phyloP scores from a whole-genome alignment of 176 grass and related monocot species.

The Puya raimondii region DNA sequence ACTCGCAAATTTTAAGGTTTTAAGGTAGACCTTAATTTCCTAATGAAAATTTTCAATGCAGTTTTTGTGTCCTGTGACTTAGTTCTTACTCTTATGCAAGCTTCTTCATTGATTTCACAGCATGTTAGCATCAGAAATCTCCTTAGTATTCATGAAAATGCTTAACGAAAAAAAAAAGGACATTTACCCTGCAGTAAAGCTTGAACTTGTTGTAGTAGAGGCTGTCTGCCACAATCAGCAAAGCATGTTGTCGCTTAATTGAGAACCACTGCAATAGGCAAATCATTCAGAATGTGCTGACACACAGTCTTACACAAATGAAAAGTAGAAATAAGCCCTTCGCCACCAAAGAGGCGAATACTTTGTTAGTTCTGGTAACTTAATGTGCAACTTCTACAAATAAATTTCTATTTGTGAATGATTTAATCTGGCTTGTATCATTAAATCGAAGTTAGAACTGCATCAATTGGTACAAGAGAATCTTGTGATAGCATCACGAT shows the following conservation, averaged over 20 bases:
- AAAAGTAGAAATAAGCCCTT: too few species aligned
- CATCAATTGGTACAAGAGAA: too few species aligned
- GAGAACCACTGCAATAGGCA: conserved; percentile 83
- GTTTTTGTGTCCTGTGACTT: neutral
- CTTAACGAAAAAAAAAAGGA: neutral
- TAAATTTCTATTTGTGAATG: too few species aligned
- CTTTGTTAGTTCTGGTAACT: too few species aligned
- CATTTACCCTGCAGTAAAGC: conserved; percentile 87
- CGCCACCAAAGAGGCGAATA: too few species aligned
- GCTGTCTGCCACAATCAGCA: conserved; percentile 81
- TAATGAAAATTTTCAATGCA: neutral
- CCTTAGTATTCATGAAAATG: neutral
- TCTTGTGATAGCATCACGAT: too few species aligned
- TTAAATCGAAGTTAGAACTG: too few species aligned
- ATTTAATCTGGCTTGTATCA: too few species aligned
- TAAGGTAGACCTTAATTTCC: neutral
- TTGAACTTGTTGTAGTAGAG: conserved; percentile 99
- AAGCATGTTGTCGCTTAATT: conserved; percentile 80
- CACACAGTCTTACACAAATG: too few species aligned
- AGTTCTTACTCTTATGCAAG: neutral
- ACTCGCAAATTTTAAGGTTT: neutral
- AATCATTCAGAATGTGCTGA: neutral
- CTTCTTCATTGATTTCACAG: neutral
- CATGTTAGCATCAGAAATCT: neutral
- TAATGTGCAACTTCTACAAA: too few species aligned